Conservation (phyloP, 2,329 filamentous ascomycete genomes). For the Microsporum canis region DNA sequence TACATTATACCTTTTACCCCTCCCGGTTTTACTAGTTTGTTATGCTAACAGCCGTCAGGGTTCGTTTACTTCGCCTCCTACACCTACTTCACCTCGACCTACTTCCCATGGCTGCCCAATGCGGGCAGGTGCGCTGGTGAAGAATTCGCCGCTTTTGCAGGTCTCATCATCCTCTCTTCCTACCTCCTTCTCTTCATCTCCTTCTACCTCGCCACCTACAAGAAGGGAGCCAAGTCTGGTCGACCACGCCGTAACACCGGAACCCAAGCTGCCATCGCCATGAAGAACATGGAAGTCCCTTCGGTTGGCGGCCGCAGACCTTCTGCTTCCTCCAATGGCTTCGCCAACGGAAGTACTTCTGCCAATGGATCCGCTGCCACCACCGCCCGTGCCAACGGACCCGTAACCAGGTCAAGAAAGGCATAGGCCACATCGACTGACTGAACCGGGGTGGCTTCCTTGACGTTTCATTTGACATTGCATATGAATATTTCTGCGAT, state of each 20-base stretch:
- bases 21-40: not conserved
- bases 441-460: not conserved
- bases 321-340: conserved; percentile 16
- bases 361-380: conserved; percentile 19
- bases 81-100: conserved; percentile 83
- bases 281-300: conserved; percentile 59
- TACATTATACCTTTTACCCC: conserved; percentile 7
- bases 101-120: conserved; percentile 69
- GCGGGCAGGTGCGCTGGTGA: conserved; percentile 73
- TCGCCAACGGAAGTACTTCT: conserved; percentile 8
- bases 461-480: not conserved
- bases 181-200: conserved; percentile 92
- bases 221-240: conserved; percentile 41
- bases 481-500: not conserved
- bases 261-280: conserved; percentile 76
- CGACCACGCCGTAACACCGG: conserved; percentile 48
- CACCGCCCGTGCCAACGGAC: conserved; percentile 33
- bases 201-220: conserved; percentile 87
- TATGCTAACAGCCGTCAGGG: conserved; percentile 38
- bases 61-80: conserved; percentile 94
- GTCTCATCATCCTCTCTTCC: conserved; percentile 73
- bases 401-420: conserved; percentile 38
- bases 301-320: conserved; percentile 15
- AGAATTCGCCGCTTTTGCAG: conserved; percentile 81
- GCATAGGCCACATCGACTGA: conserved; percentile 24